Base-by-base conservation (phyloP, 306 rosid genomes). In the Vigna radiata region DNA sequence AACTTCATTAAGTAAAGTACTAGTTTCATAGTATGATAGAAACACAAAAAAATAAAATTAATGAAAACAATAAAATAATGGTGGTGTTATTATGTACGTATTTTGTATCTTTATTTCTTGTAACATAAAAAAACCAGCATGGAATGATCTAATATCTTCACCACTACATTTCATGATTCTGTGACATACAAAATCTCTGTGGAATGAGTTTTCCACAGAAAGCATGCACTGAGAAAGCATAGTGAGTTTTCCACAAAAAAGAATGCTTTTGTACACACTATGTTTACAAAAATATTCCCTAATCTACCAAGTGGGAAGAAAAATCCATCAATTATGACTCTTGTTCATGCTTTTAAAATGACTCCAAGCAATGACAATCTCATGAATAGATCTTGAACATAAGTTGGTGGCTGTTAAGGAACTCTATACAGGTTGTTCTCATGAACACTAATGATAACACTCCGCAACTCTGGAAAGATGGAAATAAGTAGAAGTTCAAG, bases 401-500 rank as follows among this genome's bases (percentile, higher is more conserved):
- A 37, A 76, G 80, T 31, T 10, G 50, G 33, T 29, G 49, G 73
- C 13, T 36, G 75, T 74, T 13, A 56, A 25, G 65, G 52, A 72
- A 44, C 73, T 15, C 90, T 89, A 85, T 66, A 88, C 89, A 72
- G 94, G 90, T 78, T 85, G 88, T 86, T 87, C 83, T 81, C 91
- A 7, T 95, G 97, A 80, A 91, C 80, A 77, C 89, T 94, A 61
- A 83, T 44, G 54, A 92, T 72, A 17, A 96, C 87, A 79, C 81
- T 90, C 61, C 73, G 88, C 71, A 96, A 79, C 87, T 96, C 99
- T 0, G 99, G 99, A 85, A 96, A 96, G 75, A 91, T 19, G 2
- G 99, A 91, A 79, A 92, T n/a, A 4, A 96, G 96, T 21, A 85
- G 67, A 49, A 91, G 87, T 81, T 96, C 99, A 5, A 96, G 91